Percentiles rank a stretch among this genome's conserved stretches.
Conservation (phyloP, 2,329 filamentous ascomycete genomes). For the Aspergillus terreus region DNA sequence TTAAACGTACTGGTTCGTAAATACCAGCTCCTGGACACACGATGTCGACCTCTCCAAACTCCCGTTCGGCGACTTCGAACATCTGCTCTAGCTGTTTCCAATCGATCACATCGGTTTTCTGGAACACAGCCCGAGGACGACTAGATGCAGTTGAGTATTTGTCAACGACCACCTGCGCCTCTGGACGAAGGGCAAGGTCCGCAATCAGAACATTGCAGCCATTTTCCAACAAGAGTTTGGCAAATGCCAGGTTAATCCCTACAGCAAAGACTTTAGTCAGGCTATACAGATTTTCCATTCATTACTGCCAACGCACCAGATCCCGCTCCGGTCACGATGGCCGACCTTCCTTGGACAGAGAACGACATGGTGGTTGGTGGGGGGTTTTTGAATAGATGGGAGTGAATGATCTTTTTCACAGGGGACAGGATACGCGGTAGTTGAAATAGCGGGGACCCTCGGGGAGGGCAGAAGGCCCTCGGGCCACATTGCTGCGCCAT, state of each 20-base stretch:
- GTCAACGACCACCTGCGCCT: slow-evolving; percentile 40
- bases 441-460: neutral
- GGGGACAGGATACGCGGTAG: neutral
- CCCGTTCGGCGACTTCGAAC: slow-evolving; percentile 46
- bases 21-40: slow-evolving; percentile 47
- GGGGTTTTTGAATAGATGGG: neutral
- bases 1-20: slow-evolving; percentile 38
- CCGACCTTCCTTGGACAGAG: slow-evolving; percentile 45
- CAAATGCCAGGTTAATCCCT: slow-evolving; percentile 48
- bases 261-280: slow-evolving; percentile 1
- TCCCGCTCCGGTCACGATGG: slow-evolving; percentile 54
- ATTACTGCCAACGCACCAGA: slow-evolving; percentile 40
- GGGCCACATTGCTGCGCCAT: slow-evolving; percentile 1
- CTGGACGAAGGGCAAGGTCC: slow-evolving; percentile 43
- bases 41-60: slow-evolving; percentile 47
- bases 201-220: slow-evolving; percentile 47
- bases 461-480: neutral
- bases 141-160: slow-evolving; percentile 28
- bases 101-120: slow-evolving; percentile 46
- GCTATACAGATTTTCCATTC: neutral
- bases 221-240: slow-evolving; percentile 40
- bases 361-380: slow-evolving; percentile 28
- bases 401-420: neutral
- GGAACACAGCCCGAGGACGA: slow-evolving; percentile 38
- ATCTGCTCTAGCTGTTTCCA: slow-evolving; percentile 49